Evolutionary conservation across 257 asterid species (phyloP).

Genomic region (Penstemon barbatus): DNA sequence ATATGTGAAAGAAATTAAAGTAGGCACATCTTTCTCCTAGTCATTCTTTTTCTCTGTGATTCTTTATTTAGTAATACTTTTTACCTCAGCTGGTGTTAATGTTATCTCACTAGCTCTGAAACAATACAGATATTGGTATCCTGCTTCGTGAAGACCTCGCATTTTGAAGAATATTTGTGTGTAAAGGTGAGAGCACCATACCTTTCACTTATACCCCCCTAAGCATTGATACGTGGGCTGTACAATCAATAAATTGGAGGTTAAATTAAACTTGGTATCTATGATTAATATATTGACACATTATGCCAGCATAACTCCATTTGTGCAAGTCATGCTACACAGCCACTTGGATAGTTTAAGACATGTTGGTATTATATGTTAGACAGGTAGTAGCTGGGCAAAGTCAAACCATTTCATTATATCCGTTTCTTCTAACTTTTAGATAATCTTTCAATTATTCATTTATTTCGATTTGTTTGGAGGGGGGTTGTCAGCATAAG

Average conservation of each 20-base stretch:
- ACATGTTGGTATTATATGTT: too few species aligned
- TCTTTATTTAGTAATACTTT: too few species aligned
- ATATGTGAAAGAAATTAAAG: conserved; percentile 6
- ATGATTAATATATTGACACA: conserved; percentile 10
- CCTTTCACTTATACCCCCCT: not conserved
- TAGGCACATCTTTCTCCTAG: not conserved
- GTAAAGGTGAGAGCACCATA: conserved; percentile 74
- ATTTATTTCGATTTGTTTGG: too few species aligned
- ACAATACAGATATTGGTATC: conserved; percentile 76
- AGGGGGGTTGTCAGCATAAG: too few species aligned
- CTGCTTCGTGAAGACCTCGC: conserved; percentile 99
- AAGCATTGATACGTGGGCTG: not conserved
- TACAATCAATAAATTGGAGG: too few species aligned
- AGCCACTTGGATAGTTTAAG: not conserved
- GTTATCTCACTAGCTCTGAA: conserved; percentile 16
- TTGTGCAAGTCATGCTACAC: conserved; percentile 5
- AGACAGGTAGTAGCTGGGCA: too few species aligned
- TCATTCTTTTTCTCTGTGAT: not conserved
- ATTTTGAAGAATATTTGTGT: conserved; percentile 88
- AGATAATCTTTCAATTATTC: too few species aligned
- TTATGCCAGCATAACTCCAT: conserved; percentile 16
- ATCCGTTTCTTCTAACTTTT: too few species aligned
- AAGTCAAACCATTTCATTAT: too few species aligned
- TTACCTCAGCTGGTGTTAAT: not conserved
- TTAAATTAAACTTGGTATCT: not conserved